These are phyloP conservation scores for Claviceps capensis DNA, from an alignment of 2,329 filamentous ascomycete species.

Conservation along the genomic window DNA sequence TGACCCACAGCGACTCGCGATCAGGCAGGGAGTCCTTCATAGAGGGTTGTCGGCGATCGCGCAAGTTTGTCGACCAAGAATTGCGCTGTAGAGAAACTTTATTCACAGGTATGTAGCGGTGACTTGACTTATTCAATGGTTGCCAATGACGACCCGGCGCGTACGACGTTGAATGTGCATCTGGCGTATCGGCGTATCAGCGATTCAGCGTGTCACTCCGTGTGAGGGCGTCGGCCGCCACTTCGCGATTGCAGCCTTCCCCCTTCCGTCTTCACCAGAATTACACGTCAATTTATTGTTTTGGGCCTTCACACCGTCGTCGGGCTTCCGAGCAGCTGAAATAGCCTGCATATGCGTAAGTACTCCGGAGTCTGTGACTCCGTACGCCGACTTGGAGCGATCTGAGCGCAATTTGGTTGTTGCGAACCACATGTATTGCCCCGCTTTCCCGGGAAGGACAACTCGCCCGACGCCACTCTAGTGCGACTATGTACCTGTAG, in stretches of 20 bases:
- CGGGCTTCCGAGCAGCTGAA: neutral
- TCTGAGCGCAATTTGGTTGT: neutral
- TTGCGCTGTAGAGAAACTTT: no score
- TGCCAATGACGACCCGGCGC: neutral
- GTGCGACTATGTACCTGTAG: no score
- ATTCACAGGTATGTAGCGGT: no score
- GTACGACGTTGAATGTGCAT: no score
- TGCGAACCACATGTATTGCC: neutral
- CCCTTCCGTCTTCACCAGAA: neutral
- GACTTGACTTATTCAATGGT: neutral
- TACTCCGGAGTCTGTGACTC: no score
- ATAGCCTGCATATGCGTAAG: neutral
- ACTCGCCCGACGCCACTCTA: slow-evolving; percentile 3
- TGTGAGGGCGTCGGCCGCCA: neutral
- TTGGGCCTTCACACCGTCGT: neutral
- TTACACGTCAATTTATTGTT: neutral
- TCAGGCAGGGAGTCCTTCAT: no score
- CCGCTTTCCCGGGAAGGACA: slow-evolving; percentile 2
- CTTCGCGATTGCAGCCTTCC: neutral
- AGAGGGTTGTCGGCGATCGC: neutral
- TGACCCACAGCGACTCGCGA: neutral
- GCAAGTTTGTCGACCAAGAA: no score
- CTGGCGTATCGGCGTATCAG: neutral
- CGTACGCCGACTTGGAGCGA: neutral
- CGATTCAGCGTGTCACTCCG: neutral